Percentiles rank a stretch among this genome's conserved stretches.
Conservation (phyloP, 805 yeast genomes). For the Myxozyma kluyveri region DNA sequence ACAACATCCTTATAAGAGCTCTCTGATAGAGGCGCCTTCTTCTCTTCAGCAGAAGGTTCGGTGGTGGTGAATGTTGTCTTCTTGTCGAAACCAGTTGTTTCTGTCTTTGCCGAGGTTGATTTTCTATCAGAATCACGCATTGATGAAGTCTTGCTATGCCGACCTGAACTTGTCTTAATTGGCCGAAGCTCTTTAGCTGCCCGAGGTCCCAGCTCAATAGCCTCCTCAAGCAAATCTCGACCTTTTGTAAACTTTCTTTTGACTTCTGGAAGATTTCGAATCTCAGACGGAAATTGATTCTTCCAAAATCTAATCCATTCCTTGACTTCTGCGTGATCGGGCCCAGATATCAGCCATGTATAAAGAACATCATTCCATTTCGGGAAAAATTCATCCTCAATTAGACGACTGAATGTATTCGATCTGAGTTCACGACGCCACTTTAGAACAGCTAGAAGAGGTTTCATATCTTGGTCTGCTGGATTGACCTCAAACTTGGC, state of each 20-base stretch:
- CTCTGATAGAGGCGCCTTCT: slow-evolving; percentile 38
- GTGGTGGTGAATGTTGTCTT: background rate
- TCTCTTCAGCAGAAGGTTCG: slow-evolving; percentile 3
- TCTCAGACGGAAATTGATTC: slow-evolving; percentile 31
- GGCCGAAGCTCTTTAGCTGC: slow-evolving; percentile 23
- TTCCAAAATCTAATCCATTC: slow-evolving; percentile 40
- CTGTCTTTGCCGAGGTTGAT: background rate
- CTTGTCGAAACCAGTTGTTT: background rate
- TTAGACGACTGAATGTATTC: slow-evolving; percentile 30
- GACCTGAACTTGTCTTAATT: background rate
- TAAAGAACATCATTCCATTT: slow-evolving; percentile 39
- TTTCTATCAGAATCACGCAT: background rate
- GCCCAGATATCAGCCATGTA: slow-evolving; percentile 35
- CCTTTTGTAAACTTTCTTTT: slow-evolving; percentile 30
- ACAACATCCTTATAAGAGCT: slow-evolving; percentile 63
- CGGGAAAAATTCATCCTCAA: slow-evolving; percentile 43
- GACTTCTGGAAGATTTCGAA: slow-evolving; percentile 20
- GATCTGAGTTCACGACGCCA: slow-evolving; percentile 34
- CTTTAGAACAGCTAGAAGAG: slow-evolving; percentile 28
- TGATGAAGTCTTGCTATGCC: background rate
- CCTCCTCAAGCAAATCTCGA: slow-evolving; percentile 38
- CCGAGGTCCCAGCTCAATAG: slow-evolving; percentile 33
- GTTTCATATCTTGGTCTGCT: slow-evolving; percentile 30
- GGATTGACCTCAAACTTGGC: slow-evolving; percentile 34
- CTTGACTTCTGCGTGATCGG: slow-evolving; percentile 33